These are phyloP conservation scores for Trichocomaceae sp. DNA, from an alignment of 2,329 filamentous ascomycete species.

Conservation along the genomic window DNA sequence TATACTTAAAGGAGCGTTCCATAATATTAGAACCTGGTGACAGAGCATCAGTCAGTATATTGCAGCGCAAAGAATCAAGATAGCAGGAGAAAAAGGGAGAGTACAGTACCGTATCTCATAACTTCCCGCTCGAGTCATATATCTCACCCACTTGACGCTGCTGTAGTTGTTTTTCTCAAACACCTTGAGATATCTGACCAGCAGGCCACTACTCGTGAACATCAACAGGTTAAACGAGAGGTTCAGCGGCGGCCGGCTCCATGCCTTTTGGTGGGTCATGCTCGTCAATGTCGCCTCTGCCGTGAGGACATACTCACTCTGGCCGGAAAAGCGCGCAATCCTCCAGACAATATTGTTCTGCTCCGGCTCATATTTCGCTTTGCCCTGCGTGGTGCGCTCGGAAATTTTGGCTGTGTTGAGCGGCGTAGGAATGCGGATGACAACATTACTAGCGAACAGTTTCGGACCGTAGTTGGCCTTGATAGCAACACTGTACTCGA, in stretches of 20 bases:
- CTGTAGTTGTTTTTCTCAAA: constrained; percentile 99
- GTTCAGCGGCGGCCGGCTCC: constrained; percentile 87
- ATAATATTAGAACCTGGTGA: constrained; percentile 2
- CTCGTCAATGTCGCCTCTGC: constrained; percentile 88
- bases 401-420: constrained; percentile 93
- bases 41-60: neutral
- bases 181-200: constrained; percentile 94
- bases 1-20: neutral
- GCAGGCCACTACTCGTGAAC: constrained; percentile 90
- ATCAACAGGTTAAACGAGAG: constrained; percentile 91
- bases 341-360: constrained; percentile 99
- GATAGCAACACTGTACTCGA: constrained; percentile 97
- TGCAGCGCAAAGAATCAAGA: neutral
- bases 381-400: constrained; percentile 88
- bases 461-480: constrained; percentile 95
- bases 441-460: constrained; percentile 92
- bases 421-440: constrained; percentile 89
- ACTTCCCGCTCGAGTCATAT: constrained; percentile 96
- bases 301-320: constrained; percentile 89
- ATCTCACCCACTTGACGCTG: constrained; percentile 97
- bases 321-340: constrained; percentile 96
- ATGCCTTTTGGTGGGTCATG: constrained; percentile 97
- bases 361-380: constrained; percentile 96
- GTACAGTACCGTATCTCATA: constrained; percentile 77
- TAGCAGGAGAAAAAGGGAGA: neutral